Base-by-base conservation (phyloP, 2,329 filamentous ascomycete genomes). In the Xylaria sp. region DNA sequence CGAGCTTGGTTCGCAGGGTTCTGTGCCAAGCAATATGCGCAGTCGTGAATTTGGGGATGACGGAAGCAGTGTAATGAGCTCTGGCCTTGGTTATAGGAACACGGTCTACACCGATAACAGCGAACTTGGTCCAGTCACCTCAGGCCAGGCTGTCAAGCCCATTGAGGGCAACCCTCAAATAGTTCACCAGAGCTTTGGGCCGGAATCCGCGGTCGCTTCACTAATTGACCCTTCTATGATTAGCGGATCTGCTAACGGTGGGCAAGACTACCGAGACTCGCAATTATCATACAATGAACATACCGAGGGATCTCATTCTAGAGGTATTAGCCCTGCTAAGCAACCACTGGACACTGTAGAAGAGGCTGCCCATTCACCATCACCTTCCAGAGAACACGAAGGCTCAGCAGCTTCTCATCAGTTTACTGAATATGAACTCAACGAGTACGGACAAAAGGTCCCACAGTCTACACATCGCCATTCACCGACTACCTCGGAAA, bases 171-270 rank as follows among this genome's bases (percentile, higher is more conserved):
- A 93, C 74, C 91, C 94, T 1, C 87, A 93, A 73, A 91, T 94
- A 76, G 87, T 97, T 2, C 90, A 94, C 74, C 90, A 89, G 1
- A 89, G 88, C 1, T 78, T 90, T 41, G 93, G 88, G 1, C 90
- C 97, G 0, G 94, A 98, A 80, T 98, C 94, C 15, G 92, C 92
- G 10, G 94, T 98, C 12, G 95, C 95, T 8, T 98, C 94, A 0
- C 83, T 87, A 79, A 78, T 89, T 18, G 87, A 89, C 4, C 87
- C 87, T 61, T 97, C 94, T 1, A 88, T 91, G 13, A 78, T 97
- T 63, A 94, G 82, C 15, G 85, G 84, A 10, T 90, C 89, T 13
- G 84, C 83, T 39, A 81, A 82, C 28, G 79, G 79, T 74, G 83
- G 84, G n/a, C 84, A 86, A 70, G 84, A 87, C 31, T 86, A 85